Evolutionary conservation across 2,329 filamentous ascomycete species (phyloP).

Genomic region (Fusarium sp.): DNA sequence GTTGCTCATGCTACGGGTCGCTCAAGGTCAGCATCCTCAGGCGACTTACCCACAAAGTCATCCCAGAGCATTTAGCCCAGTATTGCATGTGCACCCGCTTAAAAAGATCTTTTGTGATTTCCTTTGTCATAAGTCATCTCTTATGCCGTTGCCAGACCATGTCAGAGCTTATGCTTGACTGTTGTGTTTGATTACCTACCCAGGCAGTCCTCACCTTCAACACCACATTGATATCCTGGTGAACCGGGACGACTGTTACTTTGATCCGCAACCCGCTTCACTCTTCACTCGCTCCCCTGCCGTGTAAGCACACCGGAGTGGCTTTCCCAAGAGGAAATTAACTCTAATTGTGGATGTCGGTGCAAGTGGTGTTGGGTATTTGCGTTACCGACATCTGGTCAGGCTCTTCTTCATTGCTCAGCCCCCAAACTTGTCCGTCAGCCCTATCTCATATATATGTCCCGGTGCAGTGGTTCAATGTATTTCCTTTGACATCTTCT

Average conservation of each 20-base stretch:
- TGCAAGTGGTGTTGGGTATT: constrained; percentile 24
- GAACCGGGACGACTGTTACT: constrained; percentile 12
- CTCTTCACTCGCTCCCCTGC: constrained; percentile 19
- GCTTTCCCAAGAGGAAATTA: constrained; percentile 29
- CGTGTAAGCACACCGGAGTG: constrained; percentile 23
- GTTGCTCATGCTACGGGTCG: constrained; percentile 34
- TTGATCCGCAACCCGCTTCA: constrained; percentile 16
- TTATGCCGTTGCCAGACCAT: constrained; percentile 5
- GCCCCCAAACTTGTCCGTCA: constrained; percentile 30
- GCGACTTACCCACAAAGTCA: constrained; percentile 35
- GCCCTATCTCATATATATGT: constrained; percentile 34
- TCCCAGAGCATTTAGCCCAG: constrained; percentile 35
- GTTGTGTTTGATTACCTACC: constrained; percentile 23
- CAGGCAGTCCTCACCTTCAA: constrained; percentile 7
- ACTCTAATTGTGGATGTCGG: constrained; percentile 20
- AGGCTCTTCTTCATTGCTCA: constrained; percentile 37
- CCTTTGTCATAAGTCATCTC: constrained; percentile 24
- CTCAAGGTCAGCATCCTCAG: constrained; percentile 24
- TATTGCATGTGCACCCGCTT: constrained; percentile 15
- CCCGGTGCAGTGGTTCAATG: constrained; percentile 9
- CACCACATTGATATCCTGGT: constrained; percentile 21
- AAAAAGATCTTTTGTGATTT: constrained; percentile 31
- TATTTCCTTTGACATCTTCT: constrained; percentile 9
- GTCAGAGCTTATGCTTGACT: constrained; percentile 22
- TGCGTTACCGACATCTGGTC: constrained; percentile 26